Conservation (phyloP, 1,284 basidiomycete species). For the Ceratobasidium sp. region DNA sequence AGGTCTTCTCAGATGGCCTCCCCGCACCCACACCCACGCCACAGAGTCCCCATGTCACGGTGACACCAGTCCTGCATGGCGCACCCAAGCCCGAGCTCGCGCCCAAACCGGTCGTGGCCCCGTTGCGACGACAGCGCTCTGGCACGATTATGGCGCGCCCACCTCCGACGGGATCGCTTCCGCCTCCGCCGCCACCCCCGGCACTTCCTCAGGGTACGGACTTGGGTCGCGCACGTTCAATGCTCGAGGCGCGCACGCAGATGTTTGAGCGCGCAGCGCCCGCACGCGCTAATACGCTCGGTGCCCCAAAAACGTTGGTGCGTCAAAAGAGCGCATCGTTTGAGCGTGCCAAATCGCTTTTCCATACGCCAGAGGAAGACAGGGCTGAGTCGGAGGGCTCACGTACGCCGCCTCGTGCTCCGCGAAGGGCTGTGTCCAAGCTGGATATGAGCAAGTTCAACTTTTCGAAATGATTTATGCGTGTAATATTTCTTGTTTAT, state of each 20-base stretch:
- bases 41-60: background rate
- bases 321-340: slow-evolving; percentile 32
- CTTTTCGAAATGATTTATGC: slow-evolving; percentile 53
- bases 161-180: background rate
- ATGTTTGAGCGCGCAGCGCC: slow-evolving; percentile 32
- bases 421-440: slow-evolving; percentile 53
- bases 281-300: slow-evolving; percentile 18
- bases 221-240: slow-evolving; percentile 27
- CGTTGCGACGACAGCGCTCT: slow-evolving; percentile 32
- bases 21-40: background rate
- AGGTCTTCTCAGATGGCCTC: slow-evolving; percentile 55
- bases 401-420: slow-evolving; percentile 10
- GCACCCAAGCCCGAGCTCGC: background rate
- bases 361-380: slow-evolving; percentile 27
- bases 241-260: slow-evolving; percentile 29
- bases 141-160: slow-evolving; percentile 39
- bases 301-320: slow-evolving; percentile 1
- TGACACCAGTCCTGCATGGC: slow-evolving; percentile 1
- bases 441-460: slow-evolving; percentile 60
- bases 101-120: background rate
- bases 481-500: background rate
- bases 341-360: slow-evolving; percentile 37
- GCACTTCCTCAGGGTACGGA: slow-evolving; percentile 7
- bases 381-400: slow-evolving; percentile 17
- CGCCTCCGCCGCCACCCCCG: slow-evolving; percentile 7